Base-by-base conservation (phyloP, 2,329 filamentous ascomycete species). In the Claviceps sp. region DNA sequence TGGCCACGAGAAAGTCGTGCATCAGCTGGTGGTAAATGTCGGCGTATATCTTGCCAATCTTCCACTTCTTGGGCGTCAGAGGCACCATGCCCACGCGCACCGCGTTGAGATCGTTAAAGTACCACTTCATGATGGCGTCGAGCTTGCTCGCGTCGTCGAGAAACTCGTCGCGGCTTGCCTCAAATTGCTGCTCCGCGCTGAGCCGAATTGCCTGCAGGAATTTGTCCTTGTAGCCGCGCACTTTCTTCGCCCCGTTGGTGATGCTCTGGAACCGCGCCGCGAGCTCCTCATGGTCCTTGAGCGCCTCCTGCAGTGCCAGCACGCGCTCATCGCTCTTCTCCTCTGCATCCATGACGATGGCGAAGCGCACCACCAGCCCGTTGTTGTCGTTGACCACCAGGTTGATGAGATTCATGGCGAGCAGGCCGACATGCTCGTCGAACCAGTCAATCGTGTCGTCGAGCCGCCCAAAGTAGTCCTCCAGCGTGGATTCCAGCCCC, bases 271-370 rank as follows among this genome's bases (percentile, higher is more conserved):
- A 95, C 49, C 91, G 80, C 46, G 84, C 84, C 9, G 90, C 93
- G 64, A 98, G 85, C 65, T 97, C 91, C 65, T 91, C 89, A 68
- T 97, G 94, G 63, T 97, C 91, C 62, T 88, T 88, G 65, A 97
- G 83, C 0, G 93, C 94, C 61, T 97, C 91, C 64, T 96, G 90
- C 56, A 98, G 73, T 2, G 93, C 93, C 62, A 86, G 78, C 26
- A 95, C 88, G 58, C 90, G 86, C 68, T 88, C 86, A 66, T 98
- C 93, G 62, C 90, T 95, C 75, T 90, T 93, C 73, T 98, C 93
- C 67, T 98, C 93, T 36, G 90, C 89, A 64, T 95, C 86, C 56
- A 98, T 90, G 52, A 98, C 83, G 54, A 97, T 77, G 9, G 91
- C 93, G 56, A 98, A 78, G 45, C 93, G 81, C 46, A 97, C 93